Evolutionary conservation across 495 filamentous ascomycete genomes (phyloP).

Genomic region (Xylaria palmicola): DNA sequence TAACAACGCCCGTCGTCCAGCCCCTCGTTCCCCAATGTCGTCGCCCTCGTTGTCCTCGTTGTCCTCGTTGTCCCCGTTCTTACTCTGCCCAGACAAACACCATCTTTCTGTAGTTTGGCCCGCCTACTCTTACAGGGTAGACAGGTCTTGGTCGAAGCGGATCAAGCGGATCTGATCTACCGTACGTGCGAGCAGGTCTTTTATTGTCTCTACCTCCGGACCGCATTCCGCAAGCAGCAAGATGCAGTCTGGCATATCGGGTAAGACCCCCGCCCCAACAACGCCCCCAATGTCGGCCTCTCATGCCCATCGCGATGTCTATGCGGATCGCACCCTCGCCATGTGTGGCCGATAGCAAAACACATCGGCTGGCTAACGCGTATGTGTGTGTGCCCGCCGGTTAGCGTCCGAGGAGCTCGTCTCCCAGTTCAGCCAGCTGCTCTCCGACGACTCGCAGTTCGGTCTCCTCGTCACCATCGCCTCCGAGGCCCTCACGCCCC

Average conservation of each 20-base stretch:
- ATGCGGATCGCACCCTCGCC: no score
- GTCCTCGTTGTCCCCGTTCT: no score
- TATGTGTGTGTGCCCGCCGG: background rate
- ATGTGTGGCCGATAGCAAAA: no score
- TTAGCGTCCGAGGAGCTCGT: constrained; percentile 85
- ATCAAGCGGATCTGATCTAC: no score
- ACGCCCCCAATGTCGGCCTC: background rate
- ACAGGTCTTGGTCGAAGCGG: background rate
- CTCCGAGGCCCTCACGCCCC: constrained; percentile 69
- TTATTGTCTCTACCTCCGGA: background rate
- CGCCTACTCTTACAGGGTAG: no score
- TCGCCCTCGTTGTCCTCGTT: no score
- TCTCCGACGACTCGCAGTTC: constrained; percentile 61
- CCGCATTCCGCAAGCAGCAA: background rate
- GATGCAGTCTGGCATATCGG: constrained; percentile 20
- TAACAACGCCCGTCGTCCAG: no score
- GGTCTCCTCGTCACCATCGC: constrained; percentile 81
- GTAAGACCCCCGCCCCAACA: background rate
- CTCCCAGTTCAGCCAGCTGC: constrained; percentile 73
- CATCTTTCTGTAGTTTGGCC: no score
- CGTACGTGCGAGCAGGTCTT: background rate
- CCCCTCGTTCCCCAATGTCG: no score
- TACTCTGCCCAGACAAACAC: no score
- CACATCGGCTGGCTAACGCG: background rate
- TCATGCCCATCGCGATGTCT: background rate